These are phyloP conservation scores for Lodderomyces beijingensis DNA, from an alignment of 1,139 yeast species.

Conservation along the genomic window DNA sequence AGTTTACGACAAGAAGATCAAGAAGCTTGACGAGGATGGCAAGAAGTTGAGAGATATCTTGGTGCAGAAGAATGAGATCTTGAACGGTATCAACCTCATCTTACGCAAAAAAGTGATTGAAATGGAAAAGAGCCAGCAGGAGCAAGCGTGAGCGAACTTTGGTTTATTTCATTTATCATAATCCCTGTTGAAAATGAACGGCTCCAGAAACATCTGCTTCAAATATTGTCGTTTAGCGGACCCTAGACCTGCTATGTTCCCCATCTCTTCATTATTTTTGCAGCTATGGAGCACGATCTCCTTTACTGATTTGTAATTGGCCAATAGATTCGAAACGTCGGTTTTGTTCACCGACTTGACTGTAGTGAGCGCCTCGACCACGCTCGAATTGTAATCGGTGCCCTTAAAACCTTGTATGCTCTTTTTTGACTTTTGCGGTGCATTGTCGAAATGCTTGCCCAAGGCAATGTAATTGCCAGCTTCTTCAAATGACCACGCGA, in stretches of 20 bases:
- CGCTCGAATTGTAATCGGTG: slow-evolving; percentile 45
- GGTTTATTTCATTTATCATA: slow-evolving; percentile 15
- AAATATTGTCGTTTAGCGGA: slow-evolving; percentile 46
- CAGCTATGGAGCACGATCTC: slow-evolving; percentile 36
- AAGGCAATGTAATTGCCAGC: slow-evolving; percentile 73
- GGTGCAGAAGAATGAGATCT: slow-evolving; percentile 53
- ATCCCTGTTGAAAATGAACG: slow-evolving; percentile 45
- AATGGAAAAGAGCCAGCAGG: slow-evolving; percentile 33
- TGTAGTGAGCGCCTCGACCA: slow-evolving; percentile 48
- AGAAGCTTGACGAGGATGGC: slow-evolving; percentile 68
- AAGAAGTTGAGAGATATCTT: slow-evolving; percentile 72
- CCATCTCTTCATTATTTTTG: slow-evolving; percentile 16
- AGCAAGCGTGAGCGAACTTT: slow-evolving; percentile 5
- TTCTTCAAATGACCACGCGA: slow-evolving; percentile 82
- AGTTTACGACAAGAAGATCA: slow-evolving; percentile 73
- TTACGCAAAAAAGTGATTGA: slow-evolving; percentile 44
- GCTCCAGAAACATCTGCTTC: slow-evolving; percentile 44
- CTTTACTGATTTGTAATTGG: slow-evolving; percentile 50
- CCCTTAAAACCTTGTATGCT: slow-evolving; percentile 40
- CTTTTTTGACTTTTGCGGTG: slow-evolving; percentile 21
- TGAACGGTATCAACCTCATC: slow-evolving; percentile 51
- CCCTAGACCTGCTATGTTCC: slow-evolving; percentile 52
- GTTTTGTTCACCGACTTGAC: slow-evolving; percentile 55
- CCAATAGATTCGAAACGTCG: slow-evolving; percentile 52
- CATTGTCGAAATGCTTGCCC: slow-evolving; percentile 44